phyloP scores from a whole-genome alignment of 139 green algal species.

The Limnomonas spitsbergensis region DNA sequence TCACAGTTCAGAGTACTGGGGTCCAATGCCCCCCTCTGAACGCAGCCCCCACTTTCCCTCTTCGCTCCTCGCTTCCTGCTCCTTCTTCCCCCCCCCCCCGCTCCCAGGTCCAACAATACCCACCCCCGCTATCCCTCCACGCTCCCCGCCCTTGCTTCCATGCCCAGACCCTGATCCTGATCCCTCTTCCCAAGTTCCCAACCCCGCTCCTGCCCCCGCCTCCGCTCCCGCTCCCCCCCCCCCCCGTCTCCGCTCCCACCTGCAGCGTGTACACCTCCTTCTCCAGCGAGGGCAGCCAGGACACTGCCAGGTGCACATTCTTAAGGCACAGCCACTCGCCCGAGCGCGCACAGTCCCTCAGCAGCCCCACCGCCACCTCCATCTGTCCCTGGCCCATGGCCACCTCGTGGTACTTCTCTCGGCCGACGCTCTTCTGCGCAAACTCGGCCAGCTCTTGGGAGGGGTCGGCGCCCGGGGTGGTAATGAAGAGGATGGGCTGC shows the following conservation, averaged over 20 bases:
- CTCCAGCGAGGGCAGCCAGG: conserved; percentile 74
- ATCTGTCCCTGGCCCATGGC: conserved; percentile 83
- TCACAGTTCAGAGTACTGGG: no score
- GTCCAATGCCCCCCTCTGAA: no score
- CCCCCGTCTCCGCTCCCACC: not conserved
- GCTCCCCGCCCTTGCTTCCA: no score
- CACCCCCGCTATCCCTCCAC: no score
- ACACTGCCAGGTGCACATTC: conserved; percentile 78
- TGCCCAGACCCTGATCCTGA: no score
- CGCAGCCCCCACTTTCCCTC: no score
- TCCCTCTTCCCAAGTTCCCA: no score
- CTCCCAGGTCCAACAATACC: no score
- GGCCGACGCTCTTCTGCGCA: conserved; percentile 39
- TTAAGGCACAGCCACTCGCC: conserved; percentile 81
- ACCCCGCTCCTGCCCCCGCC: no score
- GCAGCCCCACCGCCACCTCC: conserved; percentile 62
- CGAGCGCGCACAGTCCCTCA: conserved; percentile 62
- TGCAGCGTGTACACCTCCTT: conserved; percentile 39
- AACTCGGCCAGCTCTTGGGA: conserved; percentile 71
- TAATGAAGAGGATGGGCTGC: conserved; percentile 75
- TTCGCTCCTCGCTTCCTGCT: no score
- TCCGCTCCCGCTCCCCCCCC: not conserved
- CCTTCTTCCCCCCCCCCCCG: no score
- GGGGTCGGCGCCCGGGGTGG: conserved; percentile 69
- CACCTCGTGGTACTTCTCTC: conserved; percentile 58